Evolutionary conservation across 2,329 filamentous ascomycete species (phyloP), one percentile per base, ranked within the genome.

Genomic region (Colletotrichum karsti): DNA sequence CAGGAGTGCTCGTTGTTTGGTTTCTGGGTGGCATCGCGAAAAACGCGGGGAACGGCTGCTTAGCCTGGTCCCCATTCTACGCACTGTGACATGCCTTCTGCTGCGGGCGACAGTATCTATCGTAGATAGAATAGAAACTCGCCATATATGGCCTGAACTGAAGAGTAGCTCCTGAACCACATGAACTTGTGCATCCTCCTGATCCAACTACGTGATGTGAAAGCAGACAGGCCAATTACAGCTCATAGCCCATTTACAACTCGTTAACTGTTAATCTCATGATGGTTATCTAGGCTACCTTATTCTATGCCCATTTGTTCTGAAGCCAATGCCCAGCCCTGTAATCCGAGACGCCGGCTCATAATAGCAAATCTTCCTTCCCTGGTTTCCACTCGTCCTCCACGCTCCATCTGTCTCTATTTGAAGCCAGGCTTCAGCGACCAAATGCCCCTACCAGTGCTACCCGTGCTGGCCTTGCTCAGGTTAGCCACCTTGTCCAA

Each of bases 401-500:
- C 39, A 18, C 26, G n/a, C n/a, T n/a, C n/a, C n/a, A n/a, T 10
- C 5, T 10, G 2, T 22, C 20, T 5, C 6, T 35, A n/a, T 42
- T 26, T 13, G 50, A 53, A 69, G n/a, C 39, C 55, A 4, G 66
- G 48, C 71, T 83, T 86, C 39, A 90, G 69, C 2, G 80, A 80
- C 88, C 88, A 90, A 33, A 88, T 85, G 2, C 80, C 84, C 58
- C 86, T 78, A 72, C 88, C 85, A 5, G 82, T 82, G 9, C 84
- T 83, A 4, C 86, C 86, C 9, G 79, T 78, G 30, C 41, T 33
- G 30, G 30, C 24, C 76, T 88, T 85, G 74, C 93, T 88, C 77
- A 97, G 79, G 60, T 83, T 87, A 1, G 95, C 95, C 74, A 97
- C 92, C 69, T 85, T 85, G 73, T 92, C 90, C 61, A 98, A 81